These are phyloP conservation scores for Chenopodium suecicum DNA, from an alignment of 148 eudicot genomes.

Conservation along the genomic window DNA sequence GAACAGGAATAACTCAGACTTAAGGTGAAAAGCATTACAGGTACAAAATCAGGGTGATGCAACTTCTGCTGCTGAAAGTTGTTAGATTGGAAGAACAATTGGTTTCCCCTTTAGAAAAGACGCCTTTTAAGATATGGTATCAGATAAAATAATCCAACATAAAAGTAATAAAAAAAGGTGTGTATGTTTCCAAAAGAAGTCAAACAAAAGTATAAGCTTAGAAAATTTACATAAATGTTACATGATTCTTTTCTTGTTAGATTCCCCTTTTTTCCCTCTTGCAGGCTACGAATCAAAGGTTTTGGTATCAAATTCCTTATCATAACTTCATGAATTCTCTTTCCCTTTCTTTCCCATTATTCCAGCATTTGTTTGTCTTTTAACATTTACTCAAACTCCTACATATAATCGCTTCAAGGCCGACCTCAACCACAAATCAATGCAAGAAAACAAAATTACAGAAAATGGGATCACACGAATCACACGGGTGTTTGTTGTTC, in stretches of 20 bases:
- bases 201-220: neutral
- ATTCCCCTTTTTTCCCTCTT: slow-evolving; percentile 25
- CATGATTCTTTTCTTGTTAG: slow-evolving; percentile 41
- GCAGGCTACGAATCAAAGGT: slow-evolving; percentile 21
- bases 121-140: neutral
- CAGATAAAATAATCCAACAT: neutral
- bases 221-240: neutral
- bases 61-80: neutral
- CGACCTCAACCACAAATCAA: neutral
- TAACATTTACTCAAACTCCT: neutral
- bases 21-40: neutral
- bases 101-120: slow-evolving; percentile 8
- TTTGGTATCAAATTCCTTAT: slow-evolving; percentile 39
- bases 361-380: slow-evolving; percentile 15
- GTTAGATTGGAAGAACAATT: neutral
- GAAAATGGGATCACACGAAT: slow-evolving; percentile 25
- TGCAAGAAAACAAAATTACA: neutral
- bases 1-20: neutral
- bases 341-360: slow-evolving; percentile 33
- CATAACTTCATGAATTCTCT: slow-evolving; percentile 35
- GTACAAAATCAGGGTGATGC: neutral
- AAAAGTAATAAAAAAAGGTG: slow-evolving; percentile 1
- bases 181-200: neutral
- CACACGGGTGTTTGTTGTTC: slow-evolving; percentile 17
- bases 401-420: slow-evolving; percentile 14